Conservation (phyloP, 2,329 filamentous ascomycete species). For the Fusarium incarnatum region DNA sequence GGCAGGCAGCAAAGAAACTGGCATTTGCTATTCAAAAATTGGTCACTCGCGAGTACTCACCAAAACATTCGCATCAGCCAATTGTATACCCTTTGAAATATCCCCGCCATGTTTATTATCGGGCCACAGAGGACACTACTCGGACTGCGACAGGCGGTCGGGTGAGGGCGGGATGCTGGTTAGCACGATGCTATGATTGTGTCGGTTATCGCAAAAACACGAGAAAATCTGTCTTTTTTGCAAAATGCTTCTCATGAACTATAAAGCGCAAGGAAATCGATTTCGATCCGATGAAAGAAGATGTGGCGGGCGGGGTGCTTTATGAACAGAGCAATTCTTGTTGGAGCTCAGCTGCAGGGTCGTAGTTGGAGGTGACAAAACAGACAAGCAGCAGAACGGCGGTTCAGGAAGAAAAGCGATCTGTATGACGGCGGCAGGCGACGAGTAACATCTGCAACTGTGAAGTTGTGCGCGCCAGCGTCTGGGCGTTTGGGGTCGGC, state of each 20-base stretch:
- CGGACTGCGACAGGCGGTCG: conserved; percentile 42
- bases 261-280: conserved; percentile 29
- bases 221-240: conserved; percentile 19
- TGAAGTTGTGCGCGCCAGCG: conserved; percentile 46
- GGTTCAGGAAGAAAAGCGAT: conserved; percentile 45
- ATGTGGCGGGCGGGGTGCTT: conserved; percentile 46
- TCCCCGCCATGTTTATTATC: conserved; percentile 76
- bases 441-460: conserved; percentile 47
- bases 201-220: conserved; percentile 25
- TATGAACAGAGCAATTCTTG: conserved; percentile 45
- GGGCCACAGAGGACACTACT: conserved; percentile 36
- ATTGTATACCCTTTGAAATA: conserved; percentile 97
- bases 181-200: conserved; percentile 30
- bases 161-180: conserved; percentile 44
- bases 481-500: conserved; percentile 45
- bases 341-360: conserved; percentile 45
- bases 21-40: conserved; percentile 18
- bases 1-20: conserved; percentile 13
- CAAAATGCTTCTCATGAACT: conserved; percentile 12
- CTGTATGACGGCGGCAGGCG: conserved; percentile 46
- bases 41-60: conserved; percentile 64
- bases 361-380: conserved; percentile 32
- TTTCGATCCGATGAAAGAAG: conserved; percentile 36
- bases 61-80: conserved; percentile 98
- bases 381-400: conserved; percentile 36